These are phyloP conservation scores for Hyphopichia burtonii DNA, from an alignment of 1,139 yeast genomes.

Conservation along the genomic window DNA sequence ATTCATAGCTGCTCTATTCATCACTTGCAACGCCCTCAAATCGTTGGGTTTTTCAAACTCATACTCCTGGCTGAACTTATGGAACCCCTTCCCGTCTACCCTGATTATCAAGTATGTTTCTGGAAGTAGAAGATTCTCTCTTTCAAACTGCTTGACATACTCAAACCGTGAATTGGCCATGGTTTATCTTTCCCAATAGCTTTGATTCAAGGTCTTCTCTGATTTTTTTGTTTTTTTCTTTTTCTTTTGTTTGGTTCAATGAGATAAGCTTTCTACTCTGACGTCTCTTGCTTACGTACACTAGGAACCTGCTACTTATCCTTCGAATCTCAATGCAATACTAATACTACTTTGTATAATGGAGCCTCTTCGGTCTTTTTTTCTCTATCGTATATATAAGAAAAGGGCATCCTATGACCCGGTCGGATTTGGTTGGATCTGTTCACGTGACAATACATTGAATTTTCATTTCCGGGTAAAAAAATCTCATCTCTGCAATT, in stretches of 20 bases:
- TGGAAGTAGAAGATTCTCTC: conserved; percentile 69
- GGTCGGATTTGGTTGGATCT: too few relatives aligned
- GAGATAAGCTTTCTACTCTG: too few relatives aligned
- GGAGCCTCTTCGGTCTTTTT: too few relatives aligned
- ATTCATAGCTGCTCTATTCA: conserved; percentile 76
- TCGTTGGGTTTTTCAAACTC: conserved; percentile 88
- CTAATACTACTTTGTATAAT: too few relatives aligned
- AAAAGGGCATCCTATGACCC: too few relatives aligned
- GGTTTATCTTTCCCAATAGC: conserved; percentile 1
- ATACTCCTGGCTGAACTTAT: conserved; percentile 73
- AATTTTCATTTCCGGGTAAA: not conserved
- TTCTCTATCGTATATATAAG: too few relatives aligned
- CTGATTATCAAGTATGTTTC: conserved; percentile 81
- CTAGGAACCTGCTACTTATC: too few relatives aligned
- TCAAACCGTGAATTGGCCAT: conserved; percentile 84
- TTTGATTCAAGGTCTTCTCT: too few relatives aligned
- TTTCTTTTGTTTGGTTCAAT: not conserved
- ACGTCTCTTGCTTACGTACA: too few relatives aligned
- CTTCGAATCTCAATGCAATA: too few relatives aligned
- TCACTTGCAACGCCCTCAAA: conserved; percentile 64
- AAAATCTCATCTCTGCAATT: conserved; percentile 3
- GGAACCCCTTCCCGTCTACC: conserved; percentile 94
- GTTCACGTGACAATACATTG: conserved; percentile 7
- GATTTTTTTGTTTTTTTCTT: too few relatives aligned
- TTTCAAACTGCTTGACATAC: conserved; percentile 81